phyloP scores from a whole-genome alignment of 805 yeast genomes.

The Candida dajiaensis region DNA sequence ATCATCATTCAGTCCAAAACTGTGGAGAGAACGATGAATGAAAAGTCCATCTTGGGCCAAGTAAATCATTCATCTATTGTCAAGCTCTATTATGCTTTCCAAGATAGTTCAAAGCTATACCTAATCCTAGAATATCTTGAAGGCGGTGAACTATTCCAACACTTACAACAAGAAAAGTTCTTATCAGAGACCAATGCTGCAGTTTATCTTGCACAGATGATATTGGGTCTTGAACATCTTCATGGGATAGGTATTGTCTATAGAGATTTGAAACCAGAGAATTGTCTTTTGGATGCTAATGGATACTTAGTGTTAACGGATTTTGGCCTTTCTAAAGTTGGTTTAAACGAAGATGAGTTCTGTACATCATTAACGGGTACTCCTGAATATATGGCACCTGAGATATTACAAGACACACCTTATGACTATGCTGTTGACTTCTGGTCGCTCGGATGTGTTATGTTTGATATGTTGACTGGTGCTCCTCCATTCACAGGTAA shows the following conservation, averaged over 20 bases:
- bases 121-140: constrained; percentile 74
- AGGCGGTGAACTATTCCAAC: constrained; percentile 92
- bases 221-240: constrained; percentile 85
- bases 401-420: constrained; percentile 67
- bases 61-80: constrained; percentile 79
- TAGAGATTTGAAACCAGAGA: constrained; percentile 95
- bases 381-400: constrained; percentile 88
- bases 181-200: constrained; percentile 88
- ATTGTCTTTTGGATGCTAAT: constrained; percentile 85
- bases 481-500: constrained; percentile 86
- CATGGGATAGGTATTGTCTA: constrained; percentile 94
- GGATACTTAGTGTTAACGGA: constrained; percentile 96
- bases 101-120: constrained; percentile 72
- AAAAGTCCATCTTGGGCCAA: constrained; percentile 63
- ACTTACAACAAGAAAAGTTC: constrained; percentile 91
- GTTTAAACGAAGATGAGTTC: constrained; percentile 42
- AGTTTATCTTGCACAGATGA: constrained; percentile 91
- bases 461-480: constrained; percentile 77
- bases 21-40: constrained; percentile 75
- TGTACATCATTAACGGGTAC: constrained; percentile 82
- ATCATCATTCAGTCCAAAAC: constrained; percentile 53
- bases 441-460: constrained; percentile 87
- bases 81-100: constrained; percentile 75
- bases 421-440: constrained; percentile 82
- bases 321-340: constrained; percentile 90